Conservation (phyloP, 352 stramenopile genomes). For the Phytophthora pluvialis region DNA sequence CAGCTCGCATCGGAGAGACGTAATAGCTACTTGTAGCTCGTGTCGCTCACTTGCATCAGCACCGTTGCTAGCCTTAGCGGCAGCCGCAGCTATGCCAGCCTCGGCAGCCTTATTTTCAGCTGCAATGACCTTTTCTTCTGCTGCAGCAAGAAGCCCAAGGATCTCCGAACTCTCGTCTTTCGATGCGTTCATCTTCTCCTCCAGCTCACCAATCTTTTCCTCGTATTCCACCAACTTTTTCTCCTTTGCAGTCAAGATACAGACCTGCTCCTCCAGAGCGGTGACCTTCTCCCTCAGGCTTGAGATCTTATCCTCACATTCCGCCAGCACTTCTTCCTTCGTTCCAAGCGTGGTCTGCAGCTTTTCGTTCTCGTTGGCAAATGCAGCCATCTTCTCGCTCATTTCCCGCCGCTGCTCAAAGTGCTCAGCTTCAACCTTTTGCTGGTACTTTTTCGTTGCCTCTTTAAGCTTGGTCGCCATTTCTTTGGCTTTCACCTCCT, state of each 20-base stretch:
- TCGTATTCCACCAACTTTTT: slow-evolving; percentile 19
- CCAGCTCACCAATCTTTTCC: slow-evolving; percentile 24
- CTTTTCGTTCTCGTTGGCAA: slow-evolving; percentile 36
- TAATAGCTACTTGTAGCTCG: slow-evolving; percentile 27
- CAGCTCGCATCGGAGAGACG: slow-evolving; percentile 32
- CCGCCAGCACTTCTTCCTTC: slow-evolving; percentile 28
- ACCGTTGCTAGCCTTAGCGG: slow-evolving; percentile 13
- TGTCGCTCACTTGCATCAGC: slow-evolving; percentile 21
- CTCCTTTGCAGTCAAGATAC: slow-evolving; percentile 15
- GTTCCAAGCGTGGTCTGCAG: slow-evolving; percentile 21
- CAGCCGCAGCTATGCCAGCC: slow-evolving; percentile 27
- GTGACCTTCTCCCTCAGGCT: slow-evolving; percentile 10
- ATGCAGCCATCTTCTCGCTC: slow-evolving; percentile 45
- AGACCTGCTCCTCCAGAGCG: slow-evolving; percentile 17
- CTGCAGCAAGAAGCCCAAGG: slow-evolving; percentile 28
- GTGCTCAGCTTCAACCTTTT: slow-evolving; percentile 43
- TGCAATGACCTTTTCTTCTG: slow-evolving; percentile 33
- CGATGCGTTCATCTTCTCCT: slow-evolving; percentile 29
- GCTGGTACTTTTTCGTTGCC: slow-evolving; percentile 36
- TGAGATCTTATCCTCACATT: no score
- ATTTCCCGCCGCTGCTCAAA: slow-evolving; percentile 42
- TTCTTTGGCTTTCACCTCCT: slow-evolving; percentile 21
- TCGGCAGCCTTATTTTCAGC: slow-evolving; percentile 39
- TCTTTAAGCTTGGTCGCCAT: slow-evolving; percentile 35
- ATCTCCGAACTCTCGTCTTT: slow-evolving; percentile 43